These are phyloP conservation scores for Candida anutae DNA, from an alignment of 1,139 yeast species.

Conservation along the genomic window DNA sequence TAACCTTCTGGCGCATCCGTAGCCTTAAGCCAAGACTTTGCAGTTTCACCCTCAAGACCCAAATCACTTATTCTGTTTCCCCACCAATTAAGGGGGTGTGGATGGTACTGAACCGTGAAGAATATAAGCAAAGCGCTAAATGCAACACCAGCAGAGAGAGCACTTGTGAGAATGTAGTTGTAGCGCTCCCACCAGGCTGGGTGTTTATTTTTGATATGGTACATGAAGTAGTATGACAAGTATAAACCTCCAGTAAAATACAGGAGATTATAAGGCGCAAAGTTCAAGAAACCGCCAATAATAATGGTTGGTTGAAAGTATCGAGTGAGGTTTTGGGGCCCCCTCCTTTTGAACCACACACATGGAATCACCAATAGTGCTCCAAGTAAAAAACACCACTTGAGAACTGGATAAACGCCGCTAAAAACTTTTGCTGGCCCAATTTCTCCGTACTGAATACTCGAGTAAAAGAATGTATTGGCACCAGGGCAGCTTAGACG, in stretches of 20 bases:
- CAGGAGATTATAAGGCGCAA: slow-evolving; percentile 50
- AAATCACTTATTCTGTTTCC: slow-evolving; percentile 40
- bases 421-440: slow-evolving; percentile 54
- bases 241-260: slow-evolving; percentile 47
- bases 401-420: slow-evolving; percentile 41
- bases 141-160: slow-evolving; percentile 54
- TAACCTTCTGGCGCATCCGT: slow-evolving; percentile 36
- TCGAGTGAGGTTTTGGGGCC: slow-evolving; percentile 22
- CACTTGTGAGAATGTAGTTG: slow-evolving; percentile 49
- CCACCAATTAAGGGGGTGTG: slow-evolving; percentile 45
- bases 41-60: slow-evolving; percentile 40
- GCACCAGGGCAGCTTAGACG: slow-evolving; percentile 45
- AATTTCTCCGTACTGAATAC: slow-evolving; percentile 57
- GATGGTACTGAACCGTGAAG: slow-evolving; percentile 45
- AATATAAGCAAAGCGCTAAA: slow-evolving; percentile 47
- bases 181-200: slow-evolving; percentile 58
- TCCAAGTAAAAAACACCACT: slow-evolving; percentile 50
- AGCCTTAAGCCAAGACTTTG: slow-evolving; percentile 24
- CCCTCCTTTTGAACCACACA: slow-evolving; percentile 28
- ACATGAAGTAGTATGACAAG: slow-evolving; percentile 45
- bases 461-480: slow-evolving; percentile 42
- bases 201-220: slow-evolving; percentile 40
- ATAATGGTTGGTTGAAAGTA: slow-evolving; percentile 42
- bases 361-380: slow-evolving; percentile 37
- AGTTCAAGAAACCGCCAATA: slow-evolving; percentile 38